These are phyloP conservation scores for Botrytis tulipae DNA, from an alignment of 2,329 filamentous ascomycete species.

Conservation along the genomic window DNA sequence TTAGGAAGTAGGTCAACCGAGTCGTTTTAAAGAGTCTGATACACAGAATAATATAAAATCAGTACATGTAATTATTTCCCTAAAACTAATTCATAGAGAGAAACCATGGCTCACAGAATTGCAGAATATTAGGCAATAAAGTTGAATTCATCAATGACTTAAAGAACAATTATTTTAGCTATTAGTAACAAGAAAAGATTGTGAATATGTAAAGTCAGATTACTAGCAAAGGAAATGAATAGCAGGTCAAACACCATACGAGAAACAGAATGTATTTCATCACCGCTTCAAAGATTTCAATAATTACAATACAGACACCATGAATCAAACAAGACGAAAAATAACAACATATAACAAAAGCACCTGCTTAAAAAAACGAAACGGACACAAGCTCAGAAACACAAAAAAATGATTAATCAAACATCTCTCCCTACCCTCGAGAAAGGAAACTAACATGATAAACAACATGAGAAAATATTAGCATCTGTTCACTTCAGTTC, in stretches of 20 bases:
- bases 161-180: background rate
- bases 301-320: background rate
- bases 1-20: background rate
- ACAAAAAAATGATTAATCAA: no score
- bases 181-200: no score
- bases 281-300: background rate
- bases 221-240: background rate
- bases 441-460: background rate
- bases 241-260: fast-evolving
- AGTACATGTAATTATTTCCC: background rate
- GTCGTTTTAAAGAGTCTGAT: background rate
- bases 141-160: background rate
- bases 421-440: no score
- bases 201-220: no score
- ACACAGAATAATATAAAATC: fast-evolving
- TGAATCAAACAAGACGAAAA: background rate
- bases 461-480: background rate
- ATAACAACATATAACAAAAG: no score
- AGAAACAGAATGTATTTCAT: fast-evolving
- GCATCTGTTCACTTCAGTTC: background rate
- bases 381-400: background rate
- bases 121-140: background rate
- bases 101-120: fast-evolving
- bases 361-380: fast-evolving
- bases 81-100: background rate